Percentiles rank a stretch among this genome's conserved stretches.
These are phyloP conservation scores for Pleurozium schreberi DNA, from an alignment of 225 moss, liverwort and hornwort species.

Conservation along the genomic window DNA sequence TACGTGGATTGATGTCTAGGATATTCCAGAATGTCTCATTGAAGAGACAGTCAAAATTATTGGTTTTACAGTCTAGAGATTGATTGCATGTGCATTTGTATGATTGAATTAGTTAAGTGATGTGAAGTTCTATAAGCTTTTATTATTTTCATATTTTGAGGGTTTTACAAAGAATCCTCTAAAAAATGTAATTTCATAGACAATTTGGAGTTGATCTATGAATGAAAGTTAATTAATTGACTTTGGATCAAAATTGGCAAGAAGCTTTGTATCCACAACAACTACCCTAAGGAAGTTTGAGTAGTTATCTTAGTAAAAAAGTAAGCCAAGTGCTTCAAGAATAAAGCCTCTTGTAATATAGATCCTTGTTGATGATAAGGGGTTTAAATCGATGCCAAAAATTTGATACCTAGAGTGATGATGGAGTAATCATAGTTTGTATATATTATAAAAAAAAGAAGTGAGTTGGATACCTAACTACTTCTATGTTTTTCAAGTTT, in stretches of 20 bases:
- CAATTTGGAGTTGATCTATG: background rate
- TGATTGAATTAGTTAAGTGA: background rate
- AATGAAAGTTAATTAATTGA: background rate
- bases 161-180: background rate
- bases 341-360: background rate
- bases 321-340: too few relatives aligned
- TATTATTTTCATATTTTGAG: background rate
- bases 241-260: rapidly evolving
- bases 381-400: background rate
- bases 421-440: background rate
- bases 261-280: background rate
- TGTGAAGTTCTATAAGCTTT: background rate
- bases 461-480: too few relatives aligned
- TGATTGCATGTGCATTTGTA: background rate
- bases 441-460: background rate
- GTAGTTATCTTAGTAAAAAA: background rate
- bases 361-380: background rate
- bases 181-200: background rate
- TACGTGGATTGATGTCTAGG: too few relatives aligned
- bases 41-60: too few relatives aligned
- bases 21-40: too few relatives aligned
- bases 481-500: background rate
- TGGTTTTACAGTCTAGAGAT: too few relatives aligned
- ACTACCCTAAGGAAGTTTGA: rapidly evolving
- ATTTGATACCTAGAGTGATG: background rate